Percentiles rank a stretch among this genome's conserved stretches.
phyloP scores from a whole-genome alignment of 345 rosid species.

The Camelina sativa region DNA sequence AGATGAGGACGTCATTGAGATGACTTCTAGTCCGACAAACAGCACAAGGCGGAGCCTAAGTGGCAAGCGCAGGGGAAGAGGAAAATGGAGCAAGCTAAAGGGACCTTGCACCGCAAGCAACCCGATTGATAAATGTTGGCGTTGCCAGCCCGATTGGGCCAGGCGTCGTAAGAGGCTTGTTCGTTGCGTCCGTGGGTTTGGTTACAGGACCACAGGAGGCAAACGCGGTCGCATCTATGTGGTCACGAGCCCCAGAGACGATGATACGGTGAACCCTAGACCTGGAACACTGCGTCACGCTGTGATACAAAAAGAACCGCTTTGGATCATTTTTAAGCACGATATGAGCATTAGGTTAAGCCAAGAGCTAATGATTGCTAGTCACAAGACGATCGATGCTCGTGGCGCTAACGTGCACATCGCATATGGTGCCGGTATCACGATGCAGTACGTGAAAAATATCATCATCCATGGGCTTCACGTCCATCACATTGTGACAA shows the following conservation, averaged over 20 bases:
- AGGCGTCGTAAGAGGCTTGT: conserved; percentile 60
- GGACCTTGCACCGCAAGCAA: conserved; percentile 76
- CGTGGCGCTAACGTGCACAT: conserved; percentile 72
- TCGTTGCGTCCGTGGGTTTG: conserved; percentile 73
- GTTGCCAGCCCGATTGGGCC: conserved; percentile 74
- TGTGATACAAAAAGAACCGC: conserved; percentile 63
- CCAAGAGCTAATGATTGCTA: conserved; percentile 63
- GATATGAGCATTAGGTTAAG: conserved; percentile 66
- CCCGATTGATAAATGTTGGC: conserved; percentile 89
- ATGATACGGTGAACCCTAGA: conserved; percentile 60
- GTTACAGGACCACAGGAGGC: conserved; percentile 65
- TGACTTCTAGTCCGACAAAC: conserved; percentile 41
- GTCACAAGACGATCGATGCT: conserved; percentile 82
- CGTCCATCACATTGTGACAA: conserved; percentile 54
- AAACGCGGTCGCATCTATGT: conserved; percentile 57
- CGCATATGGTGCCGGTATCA: conserved; percentile 70
- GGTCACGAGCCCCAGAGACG: conserved; percentile 63
- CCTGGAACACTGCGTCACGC: conserved; percentile 69
- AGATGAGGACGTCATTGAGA: conserved; percentile 30
- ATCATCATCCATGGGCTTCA: conserved; percentile 76
- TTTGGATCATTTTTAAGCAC: conserved; percentile 63
- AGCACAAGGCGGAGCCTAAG: conserved; percentile 60
- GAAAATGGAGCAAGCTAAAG: conserved; percentile 37
- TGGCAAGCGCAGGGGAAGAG: conserved; percentile 29
- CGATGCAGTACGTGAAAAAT: conserved; percentile 58